Base-by-base conservation (phyloP, 306 rosid species). In the Nissolia schottii region DNA sequence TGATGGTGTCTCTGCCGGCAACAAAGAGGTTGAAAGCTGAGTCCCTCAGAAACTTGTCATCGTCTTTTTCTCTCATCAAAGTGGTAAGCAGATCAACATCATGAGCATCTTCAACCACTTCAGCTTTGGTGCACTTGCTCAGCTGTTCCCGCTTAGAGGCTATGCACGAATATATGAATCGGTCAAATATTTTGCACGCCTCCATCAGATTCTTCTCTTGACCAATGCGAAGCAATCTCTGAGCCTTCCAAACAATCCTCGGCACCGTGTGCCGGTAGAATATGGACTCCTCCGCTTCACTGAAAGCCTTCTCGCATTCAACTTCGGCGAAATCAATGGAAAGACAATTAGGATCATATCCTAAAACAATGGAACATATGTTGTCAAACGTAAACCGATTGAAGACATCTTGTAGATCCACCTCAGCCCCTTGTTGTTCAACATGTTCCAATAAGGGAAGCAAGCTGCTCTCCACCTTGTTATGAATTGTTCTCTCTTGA, bases 31-130 rank as follows among this genome's bases (percentile, higher is more conserved):
- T n/a, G n/a, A n/a, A n/a, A 1, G 79, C 63, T 0, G 70, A 72
- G 61, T 88, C 94, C 34, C 84, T 80, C 7, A 86, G 27, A 77
- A 86, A 88, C 76, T 61, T 43, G 50, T 76, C 27, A 8, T 60
- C 77, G 19, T 34, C 76, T 54, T 70, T 38, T 45, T 19, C 46
- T 29, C 56, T 57, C 20, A 72, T 31, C 13, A 60, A 84, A 50
- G 78, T 41, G 20, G 88, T 71, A 11, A 81, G 45, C 64, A 85
- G 31, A 57, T 75, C 77, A 12, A 73, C 62, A 2, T 24, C 45
- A 6, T n/a, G n/a, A n/a, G 1, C 29, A 12, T n/a, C n/a, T n/a
- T 54, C 59, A 4, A 27, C 64, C 2, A 5, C 3, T 1, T 40
- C 18, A 16, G 41, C 43, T 4, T 58, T 12, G 1, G 3, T 5